Percentiles rank a stretch among this genome's conserved stretches.
phyloP scores from a whole-genome alignment of 352 stramenopile species.

The Phytophthora pisi region DNA sequence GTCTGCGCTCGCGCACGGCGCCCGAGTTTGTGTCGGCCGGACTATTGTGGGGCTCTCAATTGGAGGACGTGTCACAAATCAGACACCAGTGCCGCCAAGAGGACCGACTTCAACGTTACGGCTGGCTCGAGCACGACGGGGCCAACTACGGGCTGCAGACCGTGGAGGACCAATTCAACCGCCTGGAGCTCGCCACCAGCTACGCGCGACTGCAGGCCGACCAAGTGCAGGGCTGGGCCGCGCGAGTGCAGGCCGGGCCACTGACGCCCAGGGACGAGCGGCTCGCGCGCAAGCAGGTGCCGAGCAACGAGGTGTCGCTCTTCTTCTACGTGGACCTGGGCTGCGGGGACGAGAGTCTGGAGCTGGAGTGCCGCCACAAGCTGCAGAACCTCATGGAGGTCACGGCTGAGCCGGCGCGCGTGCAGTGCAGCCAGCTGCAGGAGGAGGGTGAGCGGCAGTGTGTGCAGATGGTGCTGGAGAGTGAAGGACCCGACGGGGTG shows the following conservation, averaged over 20 bases:
- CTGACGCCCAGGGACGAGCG: constrained; percentile 54
- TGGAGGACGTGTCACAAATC: constrained; percentile 77
- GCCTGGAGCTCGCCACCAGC: constrained; percentile 60
- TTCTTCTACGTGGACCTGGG: constrained; percentile 84
- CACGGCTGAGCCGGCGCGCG: constrained; percentile 33
- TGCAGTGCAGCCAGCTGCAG: constrained; percentile 24
- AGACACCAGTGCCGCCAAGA: constrained; percentile 79
- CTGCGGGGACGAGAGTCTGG: constrained; percentile 71
- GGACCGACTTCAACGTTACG: constrained; percentile 79
- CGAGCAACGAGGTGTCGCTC: constrained; percentile 68
- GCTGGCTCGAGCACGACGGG: constrained; percentile 83
- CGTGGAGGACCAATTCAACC: constrained; percentile 82
- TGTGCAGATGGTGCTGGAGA: constrained; percentile 49
- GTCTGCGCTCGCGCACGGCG: constrained; percentile 70
- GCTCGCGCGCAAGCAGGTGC: constrained; percentile 40
- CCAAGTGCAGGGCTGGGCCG: constrained; percentile 52
- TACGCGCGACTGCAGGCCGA: constrained; percentile 51
- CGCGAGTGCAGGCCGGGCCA: constrained; percentile 45
- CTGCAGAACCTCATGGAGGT: constrained; percentile 64
- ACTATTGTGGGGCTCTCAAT: constrained; percentile 73
- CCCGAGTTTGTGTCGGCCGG: constrained; percentile 71
- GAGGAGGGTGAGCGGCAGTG: constrained; percentile 45
- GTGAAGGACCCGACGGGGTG: constrained; percentile 33
- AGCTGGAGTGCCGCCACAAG: constrained; percentile 51
- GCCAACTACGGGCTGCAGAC: constrained; percentile 57